These are phyloP conservation scores for Neoboletus subvelutipes DNA, from an alignment of 768 basidiomycete species.

Conservation along the genomic window DNA sequence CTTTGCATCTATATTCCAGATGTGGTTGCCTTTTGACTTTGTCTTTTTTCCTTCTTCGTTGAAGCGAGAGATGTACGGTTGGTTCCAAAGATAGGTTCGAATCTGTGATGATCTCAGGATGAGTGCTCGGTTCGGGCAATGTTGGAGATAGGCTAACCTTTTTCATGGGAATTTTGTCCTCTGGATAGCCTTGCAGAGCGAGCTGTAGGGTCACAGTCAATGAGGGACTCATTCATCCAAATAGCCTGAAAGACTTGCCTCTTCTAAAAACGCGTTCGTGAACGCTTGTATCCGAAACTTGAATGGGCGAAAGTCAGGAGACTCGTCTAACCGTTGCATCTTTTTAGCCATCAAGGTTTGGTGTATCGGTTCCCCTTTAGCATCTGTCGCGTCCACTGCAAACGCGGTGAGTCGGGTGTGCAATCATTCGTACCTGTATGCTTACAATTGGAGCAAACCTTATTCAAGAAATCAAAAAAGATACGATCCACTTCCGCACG, in stretches of 20 bases:
- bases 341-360: constrained; percentile 99
- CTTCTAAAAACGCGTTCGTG: constrained; percentile 92
- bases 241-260: constrained; percentile 46
- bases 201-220: constrained; percentile 48
- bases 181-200: constrained; percentile 80
- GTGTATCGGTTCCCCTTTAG: constrained; percentile 95
- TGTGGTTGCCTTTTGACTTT: constrained; percentile 98
- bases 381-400: constrained; percentile 87
- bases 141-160: constrained; percentile 55
- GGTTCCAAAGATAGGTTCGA: constrained; percentile 94
- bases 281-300: constrained; percentile 99
- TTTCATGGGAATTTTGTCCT: constrained; percentile 95
- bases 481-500: constrained; percentile 81
- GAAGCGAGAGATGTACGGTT: constrained; percentile 91
- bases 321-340: constrained; percentile 97
- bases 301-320: constrained; percentile 95
- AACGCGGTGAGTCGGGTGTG: constrained; percentile 17
- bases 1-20: constrained; percentile 98
- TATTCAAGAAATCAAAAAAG: constrained; percentile 87
- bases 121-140: constrained; percentile 6
- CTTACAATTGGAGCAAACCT: constrained; percentile 87
- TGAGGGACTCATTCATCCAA: constrained; percentile 1
- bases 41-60: constrained; percentile 99
- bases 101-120: constrained; percentile 49
- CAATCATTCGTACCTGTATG: constrained; percentile 18